Conservation (phyloP, 2,329 filamentous ascomycete species). For the Paecilomyces formosus region DNA sequence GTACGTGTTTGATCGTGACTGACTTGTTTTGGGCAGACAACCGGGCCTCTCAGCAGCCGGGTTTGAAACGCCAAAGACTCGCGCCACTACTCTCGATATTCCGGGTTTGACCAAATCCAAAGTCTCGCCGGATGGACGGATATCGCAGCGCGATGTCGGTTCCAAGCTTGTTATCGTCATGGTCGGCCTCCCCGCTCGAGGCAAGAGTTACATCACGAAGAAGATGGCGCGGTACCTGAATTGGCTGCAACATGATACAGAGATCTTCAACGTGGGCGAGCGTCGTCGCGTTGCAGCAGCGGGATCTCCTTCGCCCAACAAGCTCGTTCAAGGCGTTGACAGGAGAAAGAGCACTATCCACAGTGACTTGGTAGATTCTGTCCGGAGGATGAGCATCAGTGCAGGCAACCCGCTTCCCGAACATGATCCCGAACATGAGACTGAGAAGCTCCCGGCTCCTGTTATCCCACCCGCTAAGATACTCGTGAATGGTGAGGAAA, state of each 20-base stretch:
- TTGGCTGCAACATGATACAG: constrained; percentile 93
- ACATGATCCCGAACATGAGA: constrained; percentile 10
- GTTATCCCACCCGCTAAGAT: constrained; percentile 46
- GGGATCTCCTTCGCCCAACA: constrained; percentile 28
- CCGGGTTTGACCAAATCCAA: constrained; percentile 92
- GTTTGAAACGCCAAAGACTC: constrained; percentile 67
- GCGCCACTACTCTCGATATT: constrained; percentile 93
- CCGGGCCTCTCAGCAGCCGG: constrained; percentile 68
- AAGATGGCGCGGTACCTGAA: constrained; percentile 92
- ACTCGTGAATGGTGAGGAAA: constrained; percentile 49
- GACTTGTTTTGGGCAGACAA: constrained; percentile 41
- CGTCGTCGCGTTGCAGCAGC: constrained; percentile 70
- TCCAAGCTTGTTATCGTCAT: constrained; percentile 97
- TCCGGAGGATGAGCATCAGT: constrained; percentile 36
- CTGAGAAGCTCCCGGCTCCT: constrained; percentile 31
- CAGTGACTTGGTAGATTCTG: constrained; percentile 35
- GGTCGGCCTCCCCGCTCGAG: constrained; percentile 90
- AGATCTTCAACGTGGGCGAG: constrained; percentile 96
- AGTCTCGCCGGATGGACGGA: constrained; percentile 90
- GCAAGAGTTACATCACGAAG: constrained; percentile 98
- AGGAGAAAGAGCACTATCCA: constrained; percentile 25
- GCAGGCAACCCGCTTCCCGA: constrained; percentile 16
- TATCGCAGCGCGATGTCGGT: constrained; percentile 87
- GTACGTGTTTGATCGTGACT: neutral
- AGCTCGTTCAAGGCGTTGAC: constrained; percentile 8